Evolutionary conservation across 2,329 filamentous ascomycete genomes (phyloP).

Genomic region (Cylindrodendrum hubeiense): DNA sequence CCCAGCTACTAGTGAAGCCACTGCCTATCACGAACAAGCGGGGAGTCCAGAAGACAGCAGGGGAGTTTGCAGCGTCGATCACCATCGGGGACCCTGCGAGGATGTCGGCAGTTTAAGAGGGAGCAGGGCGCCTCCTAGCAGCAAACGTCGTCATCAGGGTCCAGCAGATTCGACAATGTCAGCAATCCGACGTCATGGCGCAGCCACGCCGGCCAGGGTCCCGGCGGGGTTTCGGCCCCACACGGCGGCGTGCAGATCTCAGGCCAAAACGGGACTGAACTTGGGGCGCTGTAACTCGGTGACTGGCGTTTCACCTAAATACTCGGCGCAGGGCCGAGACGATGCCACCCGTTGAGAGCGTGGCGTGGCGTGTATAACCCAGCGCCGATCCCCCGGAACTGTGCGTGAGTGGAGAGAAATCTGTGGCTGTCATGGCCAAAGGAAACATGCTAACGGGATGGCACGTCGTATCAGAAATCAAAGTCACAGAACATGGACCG

Average conservation of each 20-base stretch:
- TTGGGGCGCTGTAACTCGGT: too few relatives aligned
- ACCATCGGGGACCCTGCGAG: too few relatives aligned
- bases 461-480: background rate
- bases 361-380: background rate
- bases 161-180: background rate
- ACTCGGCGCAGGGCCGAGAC: background rate
- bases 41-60: background rate
- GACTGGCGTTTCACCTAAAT: background rate
- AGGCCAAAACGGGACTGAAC: background rate
- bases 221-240: background rate
- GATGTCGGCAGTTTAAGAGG: background rate
- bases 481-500: background rate
- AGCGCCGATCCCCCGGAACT: background rate
- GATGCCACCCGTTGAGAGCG: too few relatives aligned
- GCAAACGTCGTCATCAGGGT: background rate
- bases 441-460: background rate
- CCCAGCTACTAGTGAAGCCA: background rate
- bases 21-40: background rate
- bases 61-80: background rate
- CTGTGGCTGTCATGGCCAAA: background rate
- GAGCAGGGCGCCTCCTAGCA: background rate
- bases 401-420: background rate
- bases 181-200: conserved; percentile 20
- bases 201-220: conserved; percentile 9
- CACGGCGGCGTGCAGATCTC: background rate